phyloP scores from a whole-genome alignment of 768 basidiomycete genomes.

The Tricholoma saponaceum region DNA sequence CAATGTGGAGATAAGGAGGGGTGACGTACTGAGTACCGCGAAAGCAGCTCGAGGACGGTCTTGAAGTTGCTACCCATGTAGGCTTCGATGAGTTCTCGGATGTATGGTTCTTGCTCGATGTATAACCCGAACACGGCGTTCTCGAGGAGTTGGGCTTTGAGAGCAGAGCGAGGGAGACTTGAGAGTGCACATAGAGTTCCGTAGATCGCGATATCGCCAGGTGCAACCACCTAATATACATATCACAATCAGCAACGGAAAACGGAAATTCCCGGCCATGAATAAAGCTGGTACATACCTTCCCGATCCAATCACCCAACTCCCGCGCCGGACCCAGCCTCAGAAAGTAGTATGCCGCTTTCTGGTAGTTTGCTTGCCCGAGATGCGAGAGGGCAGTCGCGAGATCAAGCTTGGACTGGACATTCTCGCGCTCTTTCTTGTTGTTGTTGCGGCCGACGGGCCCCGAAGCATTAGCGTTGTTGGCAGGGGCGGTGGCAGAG shows the following conservation, averaged over 20 bases:
- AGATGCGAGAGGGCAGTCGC: conserved; percentile 77
- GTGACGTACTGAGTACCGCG: conserved; percentile 59
- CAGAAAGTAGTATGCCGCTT: conserved; percentile 72
- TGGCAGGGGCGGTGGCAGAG: too few relatives aligned
- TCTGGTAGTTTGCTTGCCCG: conserved; percentile 69
- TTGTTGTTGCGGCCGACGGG: conserved; percentile 17
- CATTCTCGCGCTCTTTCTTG: conserved; percentile 60
- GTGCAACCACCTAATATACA: conserved; percentile 59
- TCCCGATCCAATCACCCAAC: conserved; percentile 76
- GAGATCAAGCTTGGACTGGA: conserved; percentile 77
- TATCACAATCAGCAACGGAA: neutral
- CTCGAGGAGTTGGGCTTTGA: conserved; percentile 65
- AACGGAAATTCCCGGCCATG: too few relatives aligned
- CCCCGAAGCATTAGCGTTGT: too few relatives aligned
- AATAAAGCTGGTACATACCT: too few relatives aligned
- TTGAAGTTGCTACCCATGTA: conserved; percentile 89
- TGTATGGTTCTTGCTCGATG: conserved; percentile 82
- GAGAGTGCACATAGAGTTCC: conserved; percentile 83
- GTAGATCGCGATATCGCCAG: conserved; percentile 85
- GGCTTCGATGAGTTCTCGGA: conserved; percentile 81
- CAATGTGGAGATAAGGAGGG: neutral
- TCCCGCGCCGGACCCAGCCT: conserved; percentile 61
- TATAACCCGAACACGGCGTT: conserved; percentile 70
- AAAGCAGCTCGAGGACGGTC: conserved; percentile 69
- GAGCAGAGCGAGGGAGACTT: conserved; percentile 61